Conservation (phyloP, 2,329 filamentous ascomycete species). For the Colletotrichum sp. region DNA sequence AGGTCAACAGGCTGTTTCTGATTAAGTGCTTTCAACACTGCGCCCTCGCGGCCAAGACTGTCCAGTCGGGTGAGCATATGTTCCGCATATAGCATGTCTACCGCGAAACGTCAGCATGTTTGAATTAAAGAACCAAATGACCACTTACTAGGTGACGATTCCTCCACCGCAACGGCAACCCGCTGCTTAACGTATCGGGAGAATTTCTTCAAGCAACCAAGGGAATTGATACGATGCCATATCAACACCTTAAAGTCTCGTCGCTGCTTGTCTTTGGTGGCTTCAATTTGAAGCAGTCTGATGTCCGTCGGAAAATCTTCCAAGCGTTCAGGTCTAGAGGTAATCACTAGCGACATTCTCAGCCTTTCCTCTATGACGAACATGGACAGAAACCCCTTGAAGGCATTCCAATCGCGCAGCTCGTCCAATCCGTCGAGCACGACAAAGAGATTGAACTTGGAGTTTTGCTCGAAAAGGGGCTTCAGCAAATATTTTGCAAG, state of each 20-base stretch:
- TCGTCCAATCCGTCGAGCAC: background rate
- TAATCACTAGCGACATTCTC: background rate
- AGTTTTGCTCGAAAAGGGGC: background rate
- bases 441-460: background rate
- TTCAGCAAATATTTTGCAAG: background rate
- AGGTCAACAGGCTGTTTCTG: background rate
- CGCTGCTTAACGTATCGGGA: background rate
- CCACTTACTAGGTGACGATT: background rate
- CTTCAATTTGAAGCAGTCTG: background rate
- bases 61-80: background rate
- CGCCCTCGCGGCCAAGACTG: background rate
- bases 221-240: background rate
- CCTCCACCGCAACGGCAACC: background rate
- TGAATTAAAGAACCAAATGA: rapidly evolving
- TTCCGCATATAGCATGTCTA: background rate
- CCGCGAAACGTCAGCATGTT: background rate
- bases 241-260: background rate
- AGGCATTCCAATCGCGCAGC: background rate
- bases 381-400: background rate
- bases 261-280: background rate
- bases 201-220: background rate
- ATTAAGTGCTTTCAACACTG: background rate
- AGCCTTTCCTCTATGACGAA: background rate
- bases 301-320: background rate
- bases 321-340: background rate